phyloP scores from a whole-genome alignment of 2,329 filamentous ascomycete genomes.

The Xylaria sp. region DNA sequence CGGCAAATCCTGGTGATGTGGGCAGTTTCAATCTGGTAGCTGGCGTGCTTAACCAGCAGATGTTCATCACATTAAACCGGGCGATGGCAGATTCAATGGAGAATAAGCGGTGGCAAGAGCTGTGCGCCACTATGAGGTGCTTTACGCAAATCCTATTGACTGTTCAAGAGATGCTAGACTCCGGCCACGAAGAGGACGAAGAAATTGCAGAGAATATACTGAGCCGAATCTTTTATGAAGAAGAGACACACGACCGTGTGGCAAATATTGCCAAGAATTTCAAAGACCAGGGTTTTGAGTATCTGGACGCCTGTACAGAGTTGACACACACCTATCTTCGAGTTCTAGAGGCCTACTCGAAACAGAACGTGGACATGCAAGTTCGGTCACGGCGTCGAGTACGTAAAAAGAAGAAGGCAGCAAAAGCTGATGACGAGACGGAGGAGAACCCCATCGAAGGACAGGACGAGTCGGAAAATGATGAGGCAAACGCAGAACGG shows the following conservation, averaged over 20 bases:
- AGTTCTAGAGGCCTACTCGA: slow-evolving; percentile 90
- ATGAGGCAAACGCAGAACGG: slow-evolving; percentile 72
- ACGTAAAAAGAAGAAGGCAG: slow-evolving; percentile 73
- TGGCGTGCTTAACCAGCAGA: slow-evolving; percentile 90
- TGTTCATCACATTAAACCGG: slow-evolving; percentile 85
- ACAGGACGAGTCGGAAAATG: slow-evolving; percentile 73
- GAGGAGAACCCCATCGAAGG: slow-evolving; percentile 60
- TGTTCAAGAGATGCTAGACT: slow-evolving; percentile 89
- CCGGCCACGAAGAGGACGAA: slow-evolving; percentile 86
- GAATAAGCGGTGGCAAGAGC: slow-evolving; percentile 83
- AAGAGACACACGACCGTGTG: slow-evolving; percentile 88
- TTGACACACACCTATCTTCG: slow-evolving; percentile 89
- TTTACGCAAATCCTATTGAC: slow-evolving; percentile 94
- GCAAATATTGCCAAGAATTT: slow-evolving; percentile 82
- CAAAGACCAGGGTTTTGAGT: slow-evolving; percentile 92
- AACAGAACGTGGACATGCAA: slow-evolving; percentile 93
- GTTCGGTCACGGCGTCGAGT: slow-evolving; percentile 80
- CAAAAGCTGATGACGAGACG: slow-evolving; percentile 49
- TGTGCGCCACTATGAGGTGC: slow-evolving; percentile 88
- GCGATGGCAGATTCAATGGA: slow-evolving; percentile 81
- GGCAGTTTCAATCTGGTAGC: slow-evolving; percentile 88
- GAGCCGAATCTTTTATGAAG: slow-evolving; percentile 97
- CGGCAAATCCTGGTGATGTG: slow-evolving; percentile 55
- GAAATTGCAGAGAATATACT: slow-evolving; percentile 98
- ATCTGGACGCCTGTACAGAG: slow-evolving; percentile 90